Base-by-base conservation (phyloP, 139 green algal genomes). In the Tetradesmus obliquus region DNA sequence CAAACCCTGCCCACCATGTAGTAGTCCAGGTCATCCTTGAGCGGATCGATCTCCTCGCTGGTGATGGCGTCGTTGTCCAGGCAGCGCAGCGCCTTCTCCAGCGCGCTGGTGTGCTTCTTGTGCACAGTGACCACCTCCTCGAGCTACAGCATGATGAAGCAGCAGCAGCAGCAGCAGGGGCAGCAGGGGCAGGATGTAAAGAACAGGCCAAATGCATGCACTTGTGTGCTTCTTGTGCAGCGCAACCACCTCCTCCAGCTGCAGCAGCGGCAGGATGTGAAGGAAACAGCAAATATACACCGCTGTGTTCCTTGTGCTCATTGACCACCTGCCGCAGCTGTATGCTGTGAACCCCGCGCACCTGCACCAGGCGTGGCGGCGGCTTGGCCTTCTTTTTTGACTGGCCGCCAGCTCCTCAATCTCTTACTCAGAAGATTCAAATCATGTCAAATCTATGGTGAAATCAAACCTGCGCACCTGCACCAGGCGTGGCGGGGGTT, bases 11-110 rank as follows among this genome's bases (percentile, higher is more conserved):
- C 71, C 86, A 95, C 94, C 88, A 96, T 79, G 91, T 95, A 99
- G 92, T 98, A 96, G 19, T 99, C 98, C 84, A 99, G 93, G 60
- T 98, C 93, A 13, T 98, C 96, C 72, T 97, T 97, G 54, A 97
- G 93, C 62, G 96, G 91, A 62, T 97, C 94, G 22, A 98, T 93
- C 80, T 98, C 96, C 54, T 98, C 96, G 13, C 95, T 92, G 54
- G 55, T 79, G 24, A 98, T 93, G 82, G 96, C 96, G 88, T 99
- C 98, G 92, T 99, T 99, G 94, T 99, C 98, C 60, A 99, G 94
- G 92, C 99, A 97, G n/a, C 98, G 95, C 89, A 99, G 93, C 88
- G 98, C 92, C 92, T 97, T 95, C 93, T 98, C 96, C 55, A 98
- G 88, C 80, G 95, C 94, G 20, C 83, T 86, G 5, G 98, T 95